Conservation (phyloP, 306 rosid species). For the Ziziphus jujuba region DNA sequence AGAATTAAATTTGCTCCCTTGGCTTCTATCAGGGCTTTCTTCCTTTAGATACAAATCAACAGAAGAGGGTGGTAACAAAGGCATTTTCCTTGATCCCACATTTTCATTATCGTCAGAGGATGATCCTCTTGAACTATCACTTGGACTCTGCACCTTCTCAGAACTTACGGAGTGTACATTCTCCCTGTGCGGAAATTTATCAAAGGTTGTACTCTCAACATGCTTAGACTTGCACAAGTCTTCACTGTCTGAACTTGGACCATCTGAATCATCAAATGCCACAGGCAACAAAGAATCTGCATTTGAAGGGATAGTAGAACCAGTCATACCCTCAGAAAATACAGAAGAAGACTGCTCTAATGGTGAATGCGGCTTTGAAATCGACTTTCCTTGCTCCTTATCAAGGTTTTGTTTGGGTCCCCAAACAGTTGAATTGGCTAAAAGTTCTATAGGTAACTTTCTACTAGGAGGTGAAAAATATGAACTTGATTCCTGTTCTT, state of each 20-base stretch:
- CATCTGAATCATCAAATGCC: conserved; percentile 81
- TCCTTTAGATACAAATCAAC: conserved; percentile 37
- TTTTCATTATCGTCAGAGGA: conserved; percentile 39
- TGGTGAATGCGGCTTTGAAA: conserved; percentile 41
- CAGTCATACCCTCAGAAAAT: conserved; percentile 46
- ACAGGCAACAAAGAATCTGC: conserved; percentile 47
- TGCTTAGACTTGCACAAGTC: conserved; percentile 39
- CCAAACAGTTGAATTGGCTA: conserved; percentile 44
- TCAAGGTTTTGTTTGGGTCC: conserved; percentile 36
- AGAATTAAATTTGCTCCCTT: conserved; percentile 19
- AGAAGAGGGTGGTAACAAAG: conserved; percentile 38
- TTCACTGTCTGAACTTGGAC: conserved; percentile 64
- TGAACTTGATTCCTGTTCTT: conserved; percentile 44
- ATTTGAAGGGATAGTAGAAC: conserved; percentile 45
- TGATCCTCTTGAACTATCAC: conserved; percentile 39
- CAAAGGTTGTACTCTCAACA: conserved; percentile 35
- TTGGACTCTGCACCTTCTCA: conserved; percentile 34
- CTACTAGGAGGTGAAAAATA: conserved; percentile 38
- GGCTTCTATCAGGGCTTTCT: conserved; percentile 33
- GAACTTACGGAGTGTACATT: conserved; percentile 22
- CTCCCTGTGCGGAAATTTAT: conserved; percentile 13
- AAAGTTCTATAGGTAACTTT: conserved; percentile 40
- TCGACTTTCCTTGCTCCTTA: conserved; percentile 34
- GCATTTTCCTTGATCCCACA: conserved; percentile 34
- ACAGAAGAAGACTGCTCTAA: conserved; percentile 9